Percentiles rank a stretch among this genome's conserved stretches.
phyloP scores from a whole-genome alignment of 257 asterid genomes.

The Striga asiatica region DNA sequence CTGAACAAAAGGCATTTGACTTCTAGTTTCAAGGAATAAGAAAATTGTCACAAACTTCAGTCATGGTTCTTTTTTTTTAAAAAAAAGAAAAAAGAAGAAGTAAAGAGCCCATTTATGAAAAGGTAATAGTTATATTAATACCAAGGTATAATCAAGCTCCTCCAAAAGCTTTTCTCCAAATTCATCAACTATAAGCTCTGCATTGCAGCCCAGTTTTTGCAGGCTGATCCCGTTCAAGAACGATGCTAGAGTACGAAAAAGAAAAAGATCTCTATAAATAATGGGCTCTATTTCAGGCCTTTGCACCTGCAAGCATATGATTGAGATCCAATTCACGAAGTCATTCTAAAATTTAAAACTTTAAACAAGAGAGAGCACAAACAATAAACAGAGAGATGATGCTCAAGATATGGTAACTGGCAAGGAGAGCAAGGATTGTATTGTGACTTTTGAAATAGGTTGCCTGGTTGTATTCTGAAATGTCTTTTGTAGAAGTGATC shows the following conservation, averaged over 20 bases:
- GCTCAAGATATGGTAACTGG: too few species aligned
- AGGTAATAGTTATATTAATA: constrained; percentile 26
- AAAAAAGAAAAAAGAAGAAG: neutral
- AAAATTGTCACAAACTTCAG: too few species aligned
- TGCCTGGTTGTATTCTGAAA: constrained; percentile 7
- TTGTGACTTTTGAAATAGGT: too few species aligned
- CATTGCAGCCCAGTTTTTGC: constrained; percentile 88
- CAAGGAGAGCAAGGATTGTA: too few species aligned
- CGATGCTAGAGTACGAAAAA: constrained; percentile 95
- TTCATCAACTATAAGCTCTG: constrained; percentile 97
- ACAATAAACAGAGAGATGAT: too few species aligned
- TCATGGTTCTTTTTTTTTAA: too few species aligned
- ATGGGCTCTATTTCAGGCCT: constrained; percentile 98
- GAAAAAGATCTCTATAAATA: constrained; percentile 91
- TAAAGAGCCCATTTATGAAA: neutral
- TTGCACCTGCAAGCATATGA: constrained; percentile 58
- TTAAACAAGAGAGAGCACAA: constrained; percentile 7
- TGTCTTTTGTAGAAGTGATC: constrained; percentile 7
- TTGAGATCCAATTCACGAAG: constrained; percentile 8
- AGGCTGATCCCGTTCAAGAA: constrained; percentile 95
- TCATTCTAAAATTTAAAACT: constrained; percentile 3
- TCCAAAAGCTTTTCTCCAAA: constrained; percentile 98
- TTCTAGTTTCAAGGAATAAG: neutral
- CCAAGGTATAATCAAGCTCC: constrained; percentile 97
- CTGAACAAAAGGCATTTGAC: neutral